Evolutionary conservation across 257 asterid species (phyloP).

Genomic region (Scutellaria minor): DNA sequence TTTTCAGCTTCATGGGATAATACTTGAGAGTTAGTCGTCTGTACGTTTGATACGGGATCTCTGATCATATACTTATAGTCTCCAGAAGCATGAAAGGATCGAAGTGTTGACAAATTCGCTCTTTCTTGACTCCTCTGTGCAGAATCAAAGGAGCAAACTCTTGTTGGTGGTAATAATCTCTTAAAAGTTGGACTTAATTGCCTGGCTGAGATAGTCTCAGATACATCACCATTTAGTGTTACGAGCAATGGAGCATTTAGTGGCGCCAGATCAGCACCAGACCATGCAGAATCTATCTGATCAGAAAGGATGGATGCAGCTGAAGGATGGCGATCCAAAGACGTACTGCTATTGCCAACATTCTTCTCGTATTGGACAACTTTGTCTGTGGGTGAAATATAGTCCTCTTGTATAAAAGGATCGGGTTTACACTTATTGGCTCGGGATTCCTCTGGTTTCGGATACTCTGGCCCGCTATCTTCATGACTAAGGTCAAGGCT

Average conservation of each 20-base stretch:
- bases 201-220: neutral
- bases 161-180: neutral
- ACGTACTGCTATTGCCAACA: neutral
- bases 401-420: neutral
- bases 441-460: neutral
- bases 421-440: neutral
- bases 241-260: neutral
- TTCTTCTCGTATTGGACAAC: neutral
- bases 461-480: neutral
- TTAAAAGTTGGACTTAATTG: neutral
- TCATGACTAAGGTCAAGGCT: neutral
- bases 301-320: slow-evolving; percentile 23
- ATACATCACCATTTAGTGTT: neutral
- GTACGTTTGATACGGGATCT: neutral
- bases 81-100: neutral
- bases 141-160: slow-evolving; percentile 13
- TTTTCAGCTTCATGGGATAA: neutral
- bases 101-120: neutral
- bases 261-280: neutral
- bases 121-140: slow-evolving; percentile 1
- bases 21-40: neutral
- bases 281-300: slow-evolving; percentile 18
- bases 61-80: neutral
- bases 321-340: slow-evolving; percentile 6
- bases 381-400: neutral